Evolutionary conservation across 2,329 filamentous ascomycete genomes (phyloP), one percentile per base, ranked within the genome.

Genomic region (Thyridium curvatum): DNA sequence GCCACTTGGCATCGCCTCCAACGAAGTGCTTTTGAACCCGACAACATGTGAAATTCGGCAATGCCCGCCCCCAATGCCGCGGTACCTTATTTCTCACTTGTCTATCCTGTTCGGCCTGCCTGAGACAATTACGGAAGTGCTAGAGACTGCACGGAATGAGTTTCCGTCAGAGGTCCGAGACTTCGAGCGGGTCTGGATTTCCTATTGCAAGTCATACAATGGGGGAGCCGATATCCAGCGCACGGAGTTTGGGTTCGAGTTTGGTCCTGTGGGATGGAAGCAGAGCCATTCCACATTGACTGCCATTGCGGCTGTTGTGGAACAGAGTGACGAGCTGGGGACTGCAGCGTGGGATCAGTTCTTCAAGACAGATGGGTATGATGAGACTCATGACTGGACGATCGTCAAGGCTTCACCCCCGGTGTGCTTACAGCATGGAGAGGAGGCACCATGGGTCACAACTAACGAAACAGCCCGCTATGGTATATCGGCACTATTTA

Each of bases 281-380:
- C 77, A 81, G 49, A 74, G 69, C 0, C 77, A 81, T 50, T 78
- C 76, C 2, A 66, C 76, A 3, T 59, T 80, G 8, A 71, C 76
- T 2, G 77, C 75, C 0, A 79, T 74, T 46, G 69, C 64, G 3
- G 71, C 73, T 0, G 50, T 54, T 16, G n/a, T n/a, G n/a, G n/a
- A n/a, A n/a, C n/a, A n/a, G n/a, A n/a, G n/a, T n/a, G 55, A 54
- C 1, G 71, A 64, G 1, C 58, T 76, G 4, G 74, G 71, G 0
- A 46, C 56, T 13, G 60, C 71, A 2, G 74, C 74, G 1, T 80
- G 75, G 75, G 54, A 58, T 0, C 71, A 77, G 52, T 79, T 75
- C 46, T 64, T 67, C 16, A 55, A 60, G 32, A 65, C 62, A 6
- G 68, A 71, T 41, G 74, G 73, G 0, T 60, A 69, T 7, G 60